A percentile compares a stretch with the other conserved stretches of the same genome.
These are phyloP conservation scores for Trametopsis cervina DNA, from an alignment of 768 basidiomycete genomes.

Conservation along the genomic window DNA sequence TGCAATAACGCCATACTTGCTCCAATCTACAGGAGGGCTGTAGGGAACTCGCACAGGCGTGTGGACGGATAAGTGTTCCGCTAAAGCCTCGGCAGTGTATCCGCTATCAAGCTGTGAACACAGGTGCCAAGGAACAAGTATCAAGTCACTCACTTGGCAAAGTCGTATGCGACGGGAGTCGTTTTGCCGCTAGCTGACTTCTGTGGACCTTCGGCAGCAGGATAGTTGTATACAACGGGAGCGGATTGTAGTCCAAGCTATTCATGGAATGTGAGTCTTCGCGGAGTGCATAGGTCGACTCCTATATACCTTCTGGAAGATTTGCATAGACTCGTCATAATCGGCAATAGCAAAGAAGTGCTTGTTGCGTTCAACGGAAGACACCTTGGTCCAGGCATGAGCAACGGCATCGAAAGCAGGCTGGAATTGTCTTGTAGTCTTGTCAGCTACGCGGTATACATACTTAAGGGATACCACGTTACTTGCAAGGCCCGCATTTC, in stretches of 20 bases:
- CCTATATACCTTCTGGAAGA: constrained; percentile 70
- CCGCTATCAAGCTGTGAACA: constrained; percentile 50
- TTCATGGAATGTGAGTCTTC: neutral
- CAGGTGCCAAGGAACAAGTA: too few species aligned
- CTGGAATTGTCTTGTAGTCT: constrained; percentile 65
- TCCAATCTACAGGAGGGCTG: constrained; percentile 70
- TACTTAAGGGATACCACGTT: neutral
- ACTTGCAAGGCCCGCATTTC: constrained; percentile 92
- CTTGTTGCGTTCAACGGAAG: constrained; percentile 54
- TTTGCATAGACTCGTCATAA: constrained; percentile 66
- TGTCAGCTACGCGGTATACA: neutral
- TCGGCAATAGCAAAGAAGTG: constrained; percentile 95
- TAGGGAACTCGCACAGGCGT: constrained; percentile 82
- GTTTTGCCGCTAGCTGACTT: constrained; percentile 49
- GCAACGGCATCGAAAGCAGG: constrained; percentile 79
- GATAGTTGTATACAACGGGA: constrained; percentile 75
- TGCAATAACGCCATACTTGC: constrained; percentile 41
- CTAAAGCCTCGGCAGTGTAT: constrained; percentile 72
- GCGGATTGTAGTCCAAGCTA: constrained; percentile 82
- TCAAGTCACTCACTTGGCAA: constrained; percentile 53
- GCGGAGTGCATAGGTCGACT: neutral
- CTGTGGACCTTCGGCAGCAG: constrained; percentile 65
- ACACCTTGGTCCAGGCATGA: constrained; percentile 68
- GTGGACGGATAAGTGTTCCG: constrained; percentile 63
- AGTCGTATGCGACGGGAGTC: constrained; percentile 66